Percentiles rank a stretch among this genome's conserved stretches.
Conservation (phyloP, 2,329 filamentous ascomycete genomes). For the Fusarium cyanostomum region DNA sequence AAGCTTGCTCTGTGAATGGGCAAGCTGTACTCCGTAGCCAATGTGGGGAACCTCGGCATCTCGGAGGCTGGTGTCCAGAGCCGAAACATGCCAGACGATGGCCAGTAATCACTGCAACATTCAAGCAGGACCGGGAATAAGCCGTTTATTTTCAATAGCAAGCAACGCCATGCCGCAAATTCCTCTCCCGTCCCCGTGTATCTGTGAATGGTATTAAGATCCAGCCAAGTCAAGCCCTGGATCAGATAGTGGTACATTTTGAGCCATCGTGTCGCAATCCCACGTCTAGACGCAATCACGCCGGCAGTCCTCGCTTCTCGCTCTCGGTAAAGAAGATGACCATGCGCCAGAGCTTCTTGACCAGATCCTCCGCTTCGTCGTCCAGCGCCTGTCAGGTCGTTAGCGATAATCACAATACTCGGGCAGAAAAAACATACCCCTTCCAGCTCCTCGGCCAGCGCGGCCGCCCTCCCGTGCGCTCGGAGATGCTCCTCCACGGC, state of each 20-base stretch:
- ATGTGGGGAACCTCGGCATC: slow-evolving; percentile 46
- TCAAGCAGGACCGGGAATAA: neutral
- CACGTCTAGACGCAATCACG: slow-evolving; percentile 51
- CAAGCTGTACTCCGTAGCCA: neutral
- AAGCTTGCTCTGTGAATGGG: too few species aligned
- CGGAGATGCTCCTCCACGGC: slow-evolving; percentile 89
- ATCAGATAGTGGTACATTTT: slow-evolving; percentile 31
- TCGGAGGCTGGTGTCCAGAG: slow-evolving; percentile 30
- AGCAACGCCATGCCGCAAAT: slow-evolving; percentile 19
- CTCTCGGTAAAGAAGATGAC: slow-evolving; percentile 97
- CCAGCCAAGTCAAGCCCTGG: slow-evolving; percentile 13
- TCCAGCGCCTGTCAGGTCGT: slow-evolving; percentile 74
- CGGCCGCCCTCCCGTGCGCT: slow-evolving; percentile 77
- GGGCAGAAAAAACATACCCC: slow-evolving; percentile 67
- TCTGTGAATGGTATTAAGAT: slow-evolving; percentile 22
- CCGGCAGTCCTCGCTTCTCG: slow-evolving; percentile 86
- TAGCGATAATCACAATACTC: slow-evolving; percentile 17
- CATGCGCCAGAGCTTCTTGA: slow-evolving; percentile 98
- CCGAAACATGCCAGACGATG: slow-evolving; percentile 20
- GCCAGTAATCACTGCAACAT: neutral
- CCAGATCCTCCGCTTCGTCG: slow-evolving; percentile 91
- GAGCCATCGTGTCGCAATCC: neutral
- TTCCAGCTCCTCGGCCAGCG: slow-evolving; percentile 84
- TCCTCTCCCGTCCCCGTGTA: slow-evolving; percentile 10
- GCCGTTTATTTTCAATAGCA: slow-evolving; percentile 7